Evolutionary conservation across 2,329 filamentous ascomycete genomes (phyloP), one percentile per base, ranked within the genome.

Genomic region (Aureobasidium sp.): DNA sequence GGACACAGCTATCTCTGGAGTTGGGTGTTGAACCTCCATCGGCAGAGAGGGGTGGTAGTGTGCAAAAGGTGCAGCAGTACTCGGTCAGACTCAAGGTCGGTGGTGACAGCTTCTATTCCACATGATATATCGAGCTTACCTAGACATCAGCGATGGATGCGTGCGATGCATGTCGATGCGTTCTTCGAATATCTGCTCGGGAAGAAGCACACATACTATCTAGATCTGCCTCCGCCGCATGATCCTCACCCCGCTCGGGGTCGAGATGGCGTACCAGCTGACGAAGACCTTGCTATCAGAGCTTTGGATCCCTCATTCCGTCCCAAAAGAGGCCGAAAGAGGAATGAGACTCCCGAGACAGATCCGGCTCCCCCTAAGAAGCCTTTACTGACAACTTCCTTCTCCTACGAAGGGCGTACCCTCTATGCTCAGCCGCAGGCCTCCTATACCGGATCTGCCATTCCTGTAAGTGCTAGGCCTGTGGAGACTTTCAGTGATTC

Each of bases 1-100:
- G 90, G 90, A 88, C 86, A 35, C 88, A 95, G 66, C 67, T 96
- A 60, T 90, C 88, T 0, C 79, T 90, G 50, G 85, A 86, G 62
- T 74, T 96, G n/a, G 90, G 91, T 8, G 91, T 95, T 14, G 88
- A 94, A 63, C 85, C 86, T 3, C 89, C 90, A 2, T 85, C 88
- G 56, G 75, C 83, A 21, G 82, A 86, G 55, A 93, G 91, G 67
- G 86, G 94, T 71, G 66, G 67, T 44, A 95, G 89, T 66, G 84
- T 86, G 1, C 91, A 96, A 66, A 95, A 95, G 68, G 86, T 96
- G 55, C 89, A 95, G 67, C 90, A 96, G 67, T 96, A 95, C 73
- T 89, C 88, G 38, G 90, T 96, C 41, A 80, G 90, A 55, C 73
- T 96, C 54, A 96, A 96, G 81, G 88, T 90, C 70, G 17, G 48